Base-by-base conservation (phyloP, 345 rosid genomes). In the Diplotaxis tenuifolia region DNA sequence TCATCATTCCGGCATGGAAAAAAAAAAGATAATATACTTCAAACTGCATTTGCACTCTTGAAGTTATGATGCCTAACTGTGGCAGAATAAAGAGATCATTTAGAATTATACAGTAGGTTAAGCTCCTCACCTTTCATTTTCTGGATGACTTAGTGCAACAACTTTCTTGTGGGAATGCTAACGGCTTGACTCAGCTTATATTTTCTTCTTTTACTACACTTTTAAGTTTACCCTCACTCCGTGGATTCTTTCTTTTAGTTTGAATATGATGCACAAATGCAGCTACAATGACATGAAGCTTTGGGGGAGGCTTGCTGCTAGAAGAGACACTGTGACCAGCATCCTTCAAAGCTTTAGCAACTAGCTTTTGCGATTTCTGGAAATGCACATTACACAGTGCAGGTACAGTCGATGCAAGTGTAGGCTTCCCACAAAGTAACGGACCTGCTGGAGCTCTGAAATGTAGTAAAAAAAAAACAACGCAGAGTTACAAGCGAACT, bases 361-460 rank as follows among this genome's bases (percentile, higher is more conserved):
- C 88, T 58, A 77, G 84, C 78, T 84, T 87, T 69, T 85, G 90
- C 45, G 94, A 84, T 81, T 81, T 90, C 47, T 86, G 93, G 81
- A 83, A 88, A 80, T 90, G 96, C 65, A 65, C 71, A 9, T 66
- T 49, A 64, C 96, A 90, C 15, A 86, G 82, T 20, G 86, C 74
- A 77, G 93, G 93, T 42, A 71, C 74, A 11, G 78, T 75, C 16
- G 90, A 86, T 72, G 83, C 84, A 75, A 88, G 74, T 61, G 88
- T 88, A 19, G 96, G 92, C 74, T 86, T 88, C 63, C 90, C 93
- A 74, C 96, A 90, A 42, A 83, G 83, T 74, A 90, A 88, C 23
- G 93, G 89, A 31, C 93, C 91, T 23, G 88, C 82, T 40, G 81
- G 88, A 75, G 91, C 88, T 77, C 93, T 90, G 61, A 23, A 66